phyloP scores from a whole-genome alignment of 2,329 filamentous ascomycete species.

The Cladobotryum mycophilum region DNA sequence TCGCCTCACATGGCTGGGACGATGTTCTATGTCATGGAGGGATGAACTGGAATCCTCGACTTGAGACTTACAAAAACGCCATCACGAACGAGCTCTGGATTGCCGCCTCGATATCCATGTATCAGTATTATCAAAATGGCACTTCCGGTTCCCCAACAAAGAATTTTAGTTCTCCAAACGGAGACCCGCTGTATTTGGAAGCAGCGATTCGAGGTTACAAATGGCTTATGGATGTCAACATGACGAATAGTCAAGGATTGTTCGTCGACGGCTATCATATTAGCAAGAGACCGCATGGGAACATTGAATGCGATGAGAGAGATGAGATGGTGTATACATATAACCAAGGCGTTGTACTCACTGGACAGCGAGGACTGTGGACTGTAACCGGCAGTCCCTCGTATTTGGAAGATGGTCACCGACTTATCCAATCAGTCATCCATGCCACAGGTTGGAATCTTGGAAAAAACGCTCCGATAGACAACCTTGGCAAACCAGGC shows the following conservation, averaged over 20 bases:
- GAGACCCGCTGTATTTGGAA: slow-evolving; percentile 60
- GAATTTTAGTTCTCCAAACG: slow-evolving; percentile 12
- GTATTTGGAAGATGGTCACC: slow-evolving; percentile 74
- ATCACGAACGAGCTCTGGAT: slow-evolving; percentile 93
- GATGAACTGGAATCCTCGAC: slow-evolving; percentile 81
- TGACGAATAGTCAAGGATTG: slow-evolving; percentile 69
- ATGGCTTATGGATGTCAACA: slow-evolving; percentile 74
- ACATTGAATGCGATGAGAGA: slow-evolving; percentile 68
- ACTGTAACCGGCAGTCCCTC: slow-evolving; percentile 63
- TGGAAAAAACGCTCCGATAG: slow-evolving; percentile 32
- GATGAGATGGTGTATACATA: slow-evolving; percentile 93
- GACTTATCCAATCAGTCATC: slow-evolving; percentile 68
- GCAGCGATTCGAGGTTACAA: slow-evolving; percentile 72
- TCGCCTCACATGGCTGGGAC: slow-evolving; percentile 76
- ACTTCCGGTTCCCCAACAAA: neutral
- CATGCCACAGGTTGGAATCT: slow-evolving; percentile 70
- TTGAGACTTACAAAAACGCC: slow-evolving; percentile 87
- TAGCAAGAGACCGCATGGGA: slow-evolving; percentile 52
- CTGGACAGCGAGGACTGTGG: slow-evolving; percentile 74
- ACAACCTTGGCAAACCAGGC: slow-evolving; percentile 30
- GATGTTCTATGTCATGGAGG: slow-evolving; percentile 74
- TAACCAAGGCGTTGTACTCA: slow-evolving; percentile 87
- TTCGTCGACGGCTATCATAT: slow-evolving; percentile 90
- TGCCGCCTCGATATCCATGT: slow-evolving; percentile 80
- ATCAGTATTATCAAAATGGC: slow-evolving; percentile 57